These are phyloP conservation scores for Spathaspora hagerdaliae DNA, from an alignment of 805 yeast genomes.

Conservation along the genomic window DNA sequence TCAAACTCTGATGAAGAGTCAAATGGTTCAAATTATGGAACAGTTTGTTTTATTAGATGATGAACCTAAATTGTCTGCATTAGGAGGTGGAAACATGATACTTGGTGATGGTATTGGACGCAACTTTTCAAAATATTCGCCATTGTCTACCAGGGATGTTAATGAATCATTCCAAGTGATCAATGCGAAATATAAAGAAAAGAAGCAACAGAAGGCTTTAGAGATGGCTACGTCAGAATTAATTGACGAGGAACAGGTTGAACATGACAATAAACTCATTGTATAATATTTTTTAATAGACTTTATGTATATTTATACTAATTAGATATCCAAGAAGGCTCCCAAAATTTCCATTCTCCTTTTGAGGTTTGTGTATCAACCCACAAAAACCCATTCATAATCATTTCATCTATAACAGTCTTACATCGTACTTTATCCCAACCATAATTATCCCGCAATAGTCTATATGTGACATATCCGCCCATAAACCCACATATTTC, in stretches of 20 bases:
- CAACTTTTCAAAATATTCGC: constrained; percentile 52
- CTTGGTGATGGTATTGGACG: constrained; percentile 79
- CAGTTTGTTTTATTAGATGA: constrained; percentile 21
- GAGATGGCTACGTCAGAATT: background rate
- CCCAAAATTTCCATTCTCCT: constrained; percentile 58
- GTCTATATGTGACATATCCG: constrained; percentile 55
- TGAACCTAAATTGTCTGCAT: constrained; percentile 5
- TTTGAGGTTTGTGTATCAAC: constrained; percentile 53
- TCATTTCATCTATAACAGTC: constrained; percentile 71
- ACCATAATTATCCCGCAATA: constrained; percentile 67
- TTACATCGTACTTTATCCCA: constrained; percentile 69
- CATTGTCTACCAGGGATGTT: constrained; percentile 51
- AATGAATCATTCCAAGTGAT: constrained; percentile 65
- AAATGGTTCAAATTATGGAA: constrained; percentile 49
- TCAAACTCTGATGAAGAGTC: constrained; percentile 54
- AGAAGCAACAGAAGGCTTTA: constrained; percentile 25
- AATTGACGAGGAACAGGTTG: background rate
- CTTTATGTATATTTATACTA: background rate
- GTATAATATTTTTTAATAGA: background rate
- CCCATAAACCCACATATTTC: constrained; percentile 80
- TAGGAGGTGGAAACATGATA: constrained; percentile 33
- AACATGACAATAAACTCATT: background rate
- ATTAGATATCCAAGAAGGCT: constrained; percentile 62
- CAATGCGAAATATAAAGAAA: constrained; percentile 56
- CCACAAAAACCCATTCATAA: constrained; percentile 82